Evolutionary conservation across 805 yeast species (phyloP), one percentile per base, ranked within the genome.

Genomic region (Sungouiella blattae): DNA sequence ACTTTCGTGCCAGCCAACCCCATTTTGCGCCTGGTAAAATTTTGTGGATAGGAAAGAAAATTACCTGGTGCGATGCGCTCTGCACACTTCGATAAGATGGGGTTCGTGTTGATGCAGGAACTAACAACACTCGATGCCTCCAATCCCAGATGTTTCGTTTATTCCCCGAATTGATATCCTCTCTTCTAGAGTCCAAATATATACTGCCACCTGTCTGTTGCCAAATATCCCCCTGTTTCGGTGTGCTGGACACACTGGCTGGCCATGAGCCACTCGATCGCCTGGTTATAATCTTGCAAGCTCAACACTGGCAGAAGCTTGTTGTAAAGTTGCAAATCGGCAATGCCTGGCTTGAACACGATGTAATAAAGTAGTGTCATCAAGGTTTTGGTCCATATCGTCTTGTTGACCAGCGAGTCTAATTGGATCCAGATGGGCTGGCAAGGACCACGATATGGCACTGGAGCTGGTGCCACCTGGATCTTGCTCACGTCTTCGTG

Each of bases 1-100:
- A 73, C 77, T 54, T 80, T 83, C 5, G 82, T 71, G 8, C 86
- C 97, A 28, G 91, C 91, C 52, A 85, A 73, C 33, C 94, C 93
- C 94, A 85, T 85, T 17, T 14, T 40, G 13, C n/a, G n/a, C n/a
- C n/a, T n/a, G n/a, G n/a, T n/a, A n/a, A n/a, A n/a, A 32, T 18
- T 27, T 12, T 16, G n/a, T n/a, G n/a, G n/a, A 21, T 28, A 36
- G 28, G 31, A 36, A 35, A 17, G 14, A 11, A 6, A 17, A 30
- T n/a, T n/a, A n/a, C n/a, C n/a, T n/a, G 11, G 18, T 33, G 36
- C 35, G 30, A 32, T 32, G 39, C 22, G 9, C 43, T n/a, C 43
- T 41, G 46, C 36, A 41, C 28, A 24, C n/a, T n/a, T n/a, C n/a
- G n/a, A n/a, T n/a, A n/a, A n/a, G n/a, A n/a, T n/a, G n/a, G n/a